These are phyloP conservation scores for Epichloe sp. DNA, from an alignment of 2,329 filamentous ascomycete genomes.

Conservation along the genomic window DNA sequence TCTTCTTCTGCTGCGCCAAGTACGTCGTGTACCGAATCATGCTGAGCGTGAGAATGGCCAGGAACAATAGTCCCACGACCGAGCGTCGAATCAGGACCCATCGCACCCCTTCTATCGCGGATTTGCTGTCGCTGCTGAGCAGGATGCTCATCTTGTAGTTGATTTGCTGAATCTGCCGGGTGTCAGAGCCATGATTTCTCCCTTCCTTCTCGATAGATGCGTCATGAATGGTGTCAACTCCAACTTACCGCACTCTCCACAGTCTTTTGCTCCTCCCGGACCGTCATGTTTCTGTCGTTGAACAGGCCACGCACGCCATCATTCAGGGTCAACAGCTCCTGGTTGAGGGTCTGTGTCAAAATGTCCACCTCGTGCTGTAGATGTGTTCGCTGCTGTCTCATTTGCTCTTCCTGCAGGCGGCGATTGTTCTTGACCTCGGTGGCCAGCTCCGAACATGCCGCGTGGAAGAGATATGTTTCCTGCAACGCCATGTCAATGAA, in stretches of 20 bases:
- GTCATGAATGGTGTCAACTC: too few relatives aligned
- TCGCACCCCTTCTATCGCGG: slow-evolving; percentile 78
- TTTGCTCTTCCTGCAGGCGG: slow-evolving; percentile 63
- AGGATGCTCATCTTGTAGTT: slow-evolving; percentile 92
- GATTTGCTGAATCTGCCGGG: slow-evolving; percentile 66
- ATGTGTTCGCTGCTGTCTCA: slow-evolving; percentile 70
- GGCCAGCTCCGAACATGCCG: slow-evolving; percentile 81
- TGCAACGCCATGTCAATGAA: slow-evolving; percentile 12
- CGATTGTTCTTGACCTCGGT: slow-evolving; percentile 75
- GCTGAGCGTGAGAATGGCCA: slow-evolving; percentile 47
- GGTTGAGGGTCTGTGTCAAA: slow-evolving; percentile 66
- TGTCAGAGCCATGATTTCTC: neutral
- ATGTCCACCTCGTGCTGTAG: slow-evolving; percentile 96
- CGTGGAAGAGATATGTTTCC: slow-evolving; percentile 86
- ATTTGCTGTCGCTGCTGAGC: slow-evolving; percentile 80
- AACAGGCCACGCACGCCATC: slow-evolving; percentile 94
- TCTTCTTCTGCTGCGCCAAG: slow-evolving; percentile 35
- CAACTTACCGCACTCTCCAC: slow-evolving; percentile 62
- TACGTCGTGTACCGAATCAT: slow-evolving; percentile 49
- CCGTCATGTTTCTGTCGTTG: slow-evolving; percentile 87
- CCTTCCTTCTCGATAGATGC: neutral
- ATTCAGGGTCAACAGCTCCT: slow-evolving; percentile 69
- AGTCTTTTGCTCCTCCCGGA: slow-evolving; percentile 73
- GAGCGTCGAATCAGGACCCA: slow-evolving; percentile 66
- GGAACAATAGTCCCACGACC: slow-evolving; percentile 51